A percentile compares a stretch with the other conserved stretches of the same genome.
Evolutionary conservation across 2,329 filamentous ascomycete species (phyloP).

Genomic region (Cyphellophora attinorum): DNA sequence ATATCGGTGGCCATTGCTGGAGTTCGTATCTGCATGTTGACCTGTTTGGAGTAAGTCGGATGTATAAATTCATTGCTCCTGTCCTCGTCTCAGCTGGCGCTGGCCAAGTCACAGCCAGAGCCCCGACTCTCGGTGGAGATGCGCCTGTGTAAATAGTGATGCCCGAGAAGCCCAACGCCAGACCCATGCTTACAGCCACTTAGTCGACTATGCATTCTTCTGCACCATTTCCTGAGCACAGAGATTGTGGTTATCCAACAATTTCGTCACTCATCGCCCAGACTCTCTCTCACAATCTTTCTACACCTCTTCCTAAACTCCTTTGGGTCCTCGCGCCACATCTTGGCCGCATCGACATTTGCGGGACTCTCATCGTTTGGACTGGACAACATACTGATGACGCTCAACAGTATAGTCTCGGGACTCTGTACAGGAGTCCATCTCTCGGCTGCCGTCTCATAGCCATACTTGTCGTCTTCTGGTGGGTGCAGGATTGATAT

Average conservation of each 20-base stretch:
- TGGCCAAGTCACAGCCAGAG: too few species aligned
- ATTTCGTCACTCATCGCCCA: conserved; percentile 54
- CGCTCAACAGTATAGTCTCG: conserved; percentile 84
- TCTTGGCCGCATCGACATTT: conserved; percentile 86
- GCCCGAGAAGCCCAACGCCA: too few species aligned
- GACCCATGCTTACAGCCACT: too few species aligned
- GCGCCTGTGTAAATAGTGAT: too few species aligned
- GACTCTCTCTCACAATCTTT: conserved; percentile 69
- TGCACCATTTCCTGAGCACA: too few species aligned
- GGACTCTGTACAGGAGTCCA: conserved; percentile 94
- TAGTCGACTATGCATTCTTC: too few species aligned
- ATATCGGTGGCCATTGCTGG: too few species aligned
- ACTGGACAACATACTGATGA: conserved; percentile 83
- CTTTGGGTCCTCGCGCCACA: conserved; percentile 71
- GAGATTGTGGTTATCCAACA: neutral
- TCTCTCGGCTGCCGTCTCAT: conserved; percentile 80
- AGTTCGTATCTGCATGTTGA: too few species aligned
- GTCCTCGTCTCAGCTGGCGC: too few species aligned
- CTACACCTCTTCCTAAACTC: conserved; percentile 74
- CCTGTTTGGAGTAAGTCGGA: too few species aligned
- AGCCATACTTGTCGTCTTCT: conserved; percentile 87
- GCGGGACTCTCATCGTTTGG: conserved; percentile 95
- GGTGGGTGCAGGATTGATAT: conserved; percentile 96
- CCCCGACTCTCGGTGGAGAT: too few species aligned
- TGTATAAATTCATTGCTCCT: too few species aligned